Conservation (phyloP, 2,329 filamentous ascomycete genomes). For the Aspergillus neoniger region DNA sequence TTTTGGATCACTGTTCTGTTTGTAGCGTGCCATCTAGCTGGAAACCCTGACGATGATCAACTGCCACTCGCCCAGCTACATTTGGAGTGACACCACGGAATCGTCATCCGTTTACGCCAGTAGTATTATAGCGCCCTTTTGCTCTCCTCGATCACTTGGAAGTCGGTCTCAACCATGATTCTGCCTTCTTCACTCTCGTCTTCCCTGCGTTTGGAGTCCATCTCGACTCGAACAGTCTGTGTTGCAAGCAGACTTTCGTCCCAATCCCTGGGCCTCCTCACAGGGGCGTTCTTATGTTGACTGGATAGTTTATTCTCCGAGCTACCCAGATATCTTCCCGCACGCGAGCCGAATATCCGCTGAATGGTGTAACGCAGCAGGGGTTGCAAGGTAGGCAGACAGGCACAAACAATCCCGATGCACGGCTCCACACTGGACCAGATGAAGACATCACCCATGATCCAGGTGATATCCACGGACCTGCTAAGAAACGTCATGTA, state of each 20-base stretch:
- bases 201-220: not conserved
- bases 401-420: conserved; percentile 25
- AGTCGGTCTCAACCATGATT: not conserved
- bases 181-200: not conserved
- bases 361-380: conserved; percentile 11
- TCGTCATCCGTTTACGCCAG: too few species aligned
- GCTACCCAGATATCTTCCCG: not conserved
- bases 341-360: not conserved
- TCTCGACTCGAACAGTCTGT: not conserved
- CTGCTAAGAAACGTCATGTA: conserved; percentile 17
- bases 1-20: not conserved
- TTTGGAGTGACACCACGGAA: too few species aligned
- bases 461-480: conserved; percentile 21
- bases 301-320: not conserved
- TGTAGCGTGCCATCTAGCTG: not conserved
- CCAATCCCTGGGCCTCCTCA: not conserved
- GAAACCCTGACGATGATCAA: not conserved
- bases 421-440: conserved; percentile 27
- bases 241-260: not conserved
- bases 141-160: not conserved
- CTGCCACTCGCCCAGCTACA: too few species aligned
- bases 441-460: conserved; percentile 23
- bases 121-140: not conserved
- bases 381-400: conserved; percentile 21
- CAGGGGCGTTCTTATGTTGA: too few species aligned